Percentiles rank a stretch among this genome's conserved stretches.
Conservation (phyloP, 2,329 filamentous ascomycete species). For the Fusarium multiceps region DNA sequence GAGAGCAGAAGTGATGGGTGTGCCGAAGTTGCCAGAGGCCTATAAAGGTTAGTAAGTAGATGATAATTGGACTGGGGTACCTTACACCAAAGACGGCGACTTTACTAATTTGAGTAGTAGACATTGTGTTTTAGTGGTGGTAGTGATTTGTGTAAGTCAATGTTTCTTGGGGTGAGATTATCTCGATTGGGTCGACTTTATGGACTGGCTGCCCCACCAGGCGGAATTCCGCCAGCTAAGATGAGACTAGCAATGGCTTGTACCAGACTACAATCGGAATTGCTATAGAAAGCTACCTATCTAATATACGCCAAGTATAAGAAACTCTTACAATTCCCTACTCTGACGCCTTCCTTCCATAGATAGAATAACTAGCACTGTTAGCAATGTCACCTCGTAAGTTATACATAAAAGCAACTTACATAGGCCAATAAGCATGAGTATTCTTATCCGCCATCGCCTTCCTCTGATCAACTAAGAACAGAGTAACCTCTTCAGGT, state of each 20-base stretch:
- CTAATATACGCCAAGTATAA: too few relatives aligned
- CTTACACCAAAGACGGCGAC: slow-evolving; percentile 32
- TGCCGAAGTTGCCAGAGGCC: slow-evolving; percentile 38
- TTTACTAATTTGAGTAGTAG: neutral
- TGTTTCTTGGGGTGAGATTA: neutral
- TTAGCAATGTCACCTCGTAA: neutral
- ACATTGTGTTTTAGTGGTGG: slow-evolving; percentile 13
- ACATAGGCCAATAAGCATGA: slow-evolving; percentile 33
- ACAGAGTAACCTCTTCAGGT: slow-evolving; percentile 14
- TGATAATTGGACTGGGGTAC: rapidly evolving
- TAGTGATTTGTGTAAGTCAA: slow-evolving; percentile 11
- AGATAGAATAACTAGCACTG: slow-evolving; percentile 15
- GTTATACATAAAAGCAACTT: neutral
- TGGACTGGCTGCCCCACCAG: slow-evolving; percentile 9
- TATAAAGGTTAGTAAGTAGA: neutral
- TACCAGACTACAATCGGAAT: neutral
- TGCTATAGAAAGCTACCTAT: too few relatives aligned
- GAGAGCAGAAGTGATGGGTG: slow-evolving; percentile 32
- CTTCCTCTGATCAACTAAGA: slow-evolving; percentile 27
- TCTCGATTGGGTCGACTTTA: slow-evolving; percentile 18
- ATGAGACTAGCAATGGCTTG: neutral
- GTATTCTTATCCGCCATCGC: slow-evolving; percentile 16
- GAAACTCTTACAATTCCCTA: neutral
- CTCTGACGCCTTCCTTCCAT: slow-evolving; percentile 5
- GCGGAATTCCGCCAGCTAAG: slow-evolving; percentile 26